phyloP scores from a whole-genome alignment of 192 early-diverging fungal species.

The Linnemannia schmuckeri region DNA sequence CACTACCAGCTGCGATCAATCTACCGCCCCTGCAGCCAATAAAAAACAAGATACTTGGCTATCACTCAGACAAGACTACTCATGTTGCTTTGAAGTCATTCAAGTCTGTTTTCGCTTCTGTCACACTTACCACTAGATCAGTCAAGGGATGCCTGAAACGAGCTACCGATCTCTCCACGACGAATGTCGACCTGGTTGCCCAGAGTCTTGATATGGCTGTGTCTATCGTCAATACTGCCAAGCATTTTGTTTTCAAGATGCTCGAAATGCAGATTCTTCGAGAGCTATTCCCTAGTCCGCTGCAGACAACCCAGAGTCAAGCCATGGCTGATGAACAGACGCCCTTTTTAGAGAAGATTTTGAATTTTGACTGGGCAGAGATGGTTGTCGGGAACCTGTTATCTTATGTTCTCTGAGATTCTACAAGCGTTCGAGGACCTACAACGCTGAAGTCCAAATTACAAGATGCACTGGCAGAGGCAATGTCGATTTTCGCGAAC shows the following conservation, averaged over 20 bases:
- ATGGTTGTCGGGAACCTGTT: neutral
- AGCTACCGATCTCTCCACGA: conserved; percentile 2
- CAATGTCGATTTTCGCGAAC: neutral
- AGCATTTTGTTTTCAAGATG: no score
- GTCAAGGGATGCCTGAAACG: conserved; percentile 7
- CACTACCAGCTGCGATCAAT: neutral
- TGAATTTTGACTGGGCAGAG: conserved; percentile 1
- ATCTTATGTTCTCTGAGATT: conserved; percentile 4
- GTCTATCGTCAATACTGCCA: no score
- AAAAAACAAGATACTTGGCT: neutral
- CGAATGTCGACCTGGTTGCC: conserved; percentile 10
- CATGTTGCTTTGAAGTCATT: neutral
- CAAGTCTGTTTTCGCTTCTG: neutral
- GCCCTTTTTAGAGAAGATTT: neutral
- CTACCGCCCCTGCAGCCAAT: neutral
- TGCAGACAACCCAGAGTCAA: conserved; percentile 3
- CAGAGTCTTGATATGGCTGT: no score
- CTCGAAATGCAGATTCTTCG: neutral
- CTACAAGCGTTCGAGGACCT: neutral
- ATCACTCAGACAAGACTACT: neutral
- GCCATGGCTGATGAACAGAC: neutral
- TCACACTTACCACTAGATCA: neutral
- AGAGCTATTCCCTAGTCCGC: neutral
- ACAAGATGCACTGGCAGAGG: neutral
- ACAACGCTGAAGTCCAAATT: neutral